Evolutionary conservation across 2,329 filamentous ascomycete genomes (phyloP).

Genomic region (Dothistroma pini): DNA sequence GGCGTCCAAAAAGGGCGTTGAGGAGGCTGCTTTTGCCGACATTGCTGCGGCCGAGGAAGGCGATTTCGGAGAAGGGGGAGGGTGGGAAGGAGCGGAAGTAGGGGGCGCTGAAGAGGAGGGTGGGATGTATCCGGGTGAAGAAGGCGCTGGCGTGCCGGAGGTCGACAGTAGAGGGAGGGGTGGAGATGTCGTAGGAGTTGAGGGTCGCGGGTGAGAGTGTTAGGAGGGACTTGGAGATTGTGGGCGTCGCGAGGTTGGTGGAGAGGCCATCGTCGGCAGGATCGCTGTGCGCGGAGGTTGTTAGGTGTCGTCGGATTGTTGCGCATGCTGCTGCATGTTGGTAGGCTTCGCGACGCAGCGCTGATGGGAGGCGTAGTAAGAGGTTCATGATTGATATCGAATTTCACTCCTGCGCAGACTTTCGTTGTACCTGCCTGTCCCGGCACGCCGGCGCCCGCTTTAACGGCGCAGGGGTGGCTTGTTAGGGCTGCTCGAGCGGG

Average conservation of each 20-base stretch:
- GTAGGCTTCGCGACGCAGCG: constrained; percentile 18
- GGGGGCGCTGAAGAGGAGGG: constrained; percentile 57
- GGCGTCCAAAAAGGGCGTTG: constrained; percentile 57
- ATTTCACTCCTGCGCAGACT: background rate
- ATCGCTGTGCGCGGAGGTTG: constrained; percentile 5
- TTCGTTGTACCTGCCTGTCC: constrained; percentile 1
- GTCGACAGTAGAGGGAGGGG: constrained; percentile 36
- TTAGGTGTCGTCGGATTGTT: constrained; percentile 2
- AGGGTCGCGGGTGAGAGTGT: constrained; percentile 30
- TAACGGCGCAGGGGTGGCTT: background rate
- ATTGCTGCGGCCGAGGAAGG: constrained; percentile 66
- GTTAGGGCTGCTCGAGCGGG: background rate
- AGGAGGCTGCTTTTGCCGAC: constrained; percentile 66
- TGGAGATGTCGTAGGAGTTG: constrained; percentile 33
- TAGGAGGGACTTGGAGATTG: constrained; percentile 18
- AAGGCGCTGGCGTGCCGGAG: constrained; percentile 41
- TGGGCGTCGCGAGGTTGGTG: background rate
- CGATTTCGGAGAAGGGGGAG: constrained; percentile 56
- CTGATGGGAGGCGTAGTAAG: constrained; percentile 26
- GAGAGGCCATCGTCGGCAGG: background rate
- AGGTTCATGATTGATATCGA: constrained; percentile 24
- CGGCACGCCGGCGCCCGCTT: background rate
- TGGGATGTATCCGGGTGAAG: constrained; percentile 47
- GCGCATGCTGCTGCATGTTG: constrained; percentile 8
- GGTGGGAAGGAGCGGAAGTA: constrained; percentile 59